Percentiles rank a stretch among this genome's conserved stretches.
phyloP scores from a whole-genome alignment of 1,139 yeast genomes.

The Geotrichum bryndzae region DNA sequence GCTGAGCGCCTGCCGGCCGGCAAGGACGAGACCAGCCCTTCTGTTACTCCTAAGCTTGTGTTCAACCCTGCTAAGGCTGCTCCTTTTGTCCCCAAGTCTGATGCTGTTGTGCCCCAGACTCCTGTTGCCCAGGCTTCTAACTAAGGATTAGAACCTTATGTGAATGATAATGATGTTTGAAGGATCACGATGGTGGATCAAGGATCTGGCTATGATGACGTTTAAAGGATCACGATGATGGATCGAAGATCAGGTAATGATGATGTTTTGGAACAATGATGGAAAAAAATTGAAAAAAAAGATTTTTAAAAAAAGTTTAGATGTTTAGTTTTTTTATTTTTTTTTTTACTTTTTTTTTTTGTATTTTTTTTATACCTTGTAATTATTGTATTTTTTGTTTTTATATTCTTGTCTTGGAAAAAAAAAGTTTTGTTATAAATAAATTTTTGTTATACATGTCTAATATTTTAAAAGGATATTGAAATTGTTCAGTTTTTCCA shows the following conservation, averaged over 20 bases:
- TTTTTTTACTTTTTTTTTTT: not conserved
- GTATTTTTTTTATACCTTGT: not conserved
- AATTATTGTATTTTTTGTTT: not conserved
- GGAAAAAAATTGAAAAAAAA: not conserved
- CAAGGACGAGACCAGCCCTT: constrained; percentile 31
- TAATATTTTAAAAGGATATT: constrained; percentile 41
- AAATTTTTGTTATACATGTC: constrained; percentile 19
- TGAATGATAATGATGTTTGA: not conserved
- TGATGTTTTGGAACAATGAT: not conserved
- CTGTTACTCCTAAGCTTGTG: constrained; percentile 24
- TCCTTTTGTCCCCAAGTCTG: constrained; percentile 35
- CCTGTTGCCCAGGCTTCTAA: not conserved
- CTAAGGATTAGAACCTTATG: not conserved
- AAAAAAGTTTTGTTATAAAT: not conserved
- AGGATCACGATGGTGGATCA: not conserved
- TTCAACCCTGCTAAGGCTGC: constrained; percentile 37
- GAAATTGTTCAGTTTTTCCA: constrained; percentile 38
- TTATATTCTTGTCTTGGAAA: constrained; percentile 19
- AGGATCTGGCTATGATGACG: not conserved
- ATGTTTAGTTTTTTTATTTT: constrained; percentile 1
- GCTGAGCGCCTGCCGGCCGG: constrained; percentile 44
- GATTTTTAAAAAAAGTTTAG: constrained; percentile 1
- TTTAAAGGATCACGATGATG: not conserved
- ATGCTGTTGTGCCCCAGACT: constrained; percentile 4
- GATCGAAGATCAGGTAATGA: not conserved